These are phyloP conservation scores for Hemileccinum rubropunctum DNA, from an alignment of 768 basidiomycete genomes.

Conservation along the genomic window DNA sequence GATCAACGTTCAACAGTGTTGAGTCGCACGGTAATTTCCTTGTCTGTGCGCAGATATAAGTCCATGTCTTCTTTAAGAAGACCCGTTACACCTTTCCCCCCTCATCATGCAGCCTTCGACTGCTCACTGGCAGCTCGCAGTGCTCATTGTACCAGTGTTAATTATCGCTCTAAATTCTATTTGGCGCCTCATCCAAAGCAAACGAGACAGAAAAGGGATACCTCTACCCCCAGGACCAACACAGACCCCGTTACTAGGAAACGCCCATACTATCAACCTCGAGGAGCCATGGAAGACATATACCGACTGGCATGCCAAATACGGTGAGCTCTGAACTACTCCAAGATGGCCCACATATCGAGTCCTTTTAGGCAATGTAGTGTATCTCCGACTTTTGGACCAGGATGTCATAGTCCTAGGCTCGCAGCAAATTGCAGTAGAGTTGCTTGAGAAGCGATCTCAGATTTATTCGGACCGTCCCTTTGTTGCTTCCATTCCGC, in stretches of 20 bases:
- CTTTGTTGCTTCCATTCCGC: slow-evolving; percentile 4
- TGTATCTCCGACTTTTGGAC: slow-evolving; percentile 46
- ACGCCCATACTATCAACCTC: background rate
- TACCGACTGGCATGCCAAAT: slow-evolving; percentile 1
- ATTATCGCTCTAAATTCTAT: background rate
- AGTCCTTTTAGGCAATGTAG: slow-evolving; percentile 34
- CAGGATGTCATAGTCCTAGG: slow-evolving; percentile 44
- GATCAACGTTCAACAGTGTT: no score
- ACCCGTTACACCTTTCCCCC: no score
- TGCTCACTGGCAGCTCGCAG: no score
- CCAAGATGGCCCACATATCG: background rate
- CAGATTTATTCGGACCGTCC: slow-evolving; percentile 52
- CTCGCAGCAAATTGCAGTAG: slow-evolving; percentile 37
- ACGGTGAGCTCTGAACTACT: background rate
- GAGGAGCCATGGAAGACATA: slow-evolving; percentile 10
- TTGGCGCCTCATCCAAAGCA: background rate
- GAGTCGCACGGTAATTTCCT: no score
- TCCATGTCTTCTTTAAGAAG: no score
- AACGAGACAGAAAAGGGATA: background rate
- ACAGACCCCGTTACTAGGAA: background rate
- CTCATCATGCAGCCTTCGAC: no score
- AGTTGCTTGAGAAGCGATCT: slow-evolving; percentile 46
- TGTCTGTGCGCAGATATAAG: no score
- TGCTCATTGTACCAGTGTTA: background rate
- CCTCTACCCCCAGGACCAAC: slow-evolving; percentile 9